These are phyloP conservation scores for Rhododendron henanense DNA, from an alignment of 148 eudicot genomes.

Conservation along the genomic window DNA sequence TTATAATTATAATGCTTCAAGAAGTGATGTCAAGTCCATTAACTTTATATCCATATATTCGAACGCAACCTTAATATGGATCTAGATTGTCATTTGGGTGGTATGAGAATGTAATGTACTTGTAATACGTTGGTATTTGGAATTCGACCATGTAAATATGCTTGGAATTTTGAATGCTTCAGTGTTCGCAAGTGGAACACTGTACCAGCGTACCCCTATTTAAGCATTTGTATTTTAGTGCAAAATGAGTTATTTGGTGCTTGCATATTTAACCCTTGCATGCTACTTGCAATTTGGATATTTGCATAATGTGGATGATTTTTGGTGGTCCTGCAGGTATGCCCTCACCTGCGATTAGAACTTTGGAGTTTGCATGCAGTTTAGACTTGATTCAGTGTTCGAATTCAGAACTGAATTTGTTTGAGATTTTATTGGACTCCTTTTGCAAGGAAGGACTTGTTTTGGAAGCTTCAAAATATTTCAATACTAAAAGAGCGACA, in stretches of 20 bases:
- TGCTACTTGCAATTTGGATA: background rate
- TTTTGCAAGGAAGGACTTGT: constrained; percentile 68
- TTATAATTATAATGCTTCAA: background rate
- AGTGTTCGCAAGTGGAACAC: background rate
- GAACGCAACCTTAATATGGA: background rate
- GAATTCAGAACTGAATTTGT: constrained; percentile 25
- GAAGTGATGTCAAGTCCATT: background rate
- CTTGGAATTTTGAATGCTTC: background rate
- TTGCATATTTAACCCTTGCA: background rate
- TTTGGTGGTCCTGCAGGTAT: constrained; percentile 39
- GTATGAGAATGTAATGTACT: background rate
- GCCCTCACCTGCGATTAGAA: constrained; percentile 37
- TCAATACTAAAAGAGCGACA: constrained; percentile 28
- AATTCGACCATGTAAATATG: background rate
- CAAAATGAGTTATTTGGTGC: background rate
- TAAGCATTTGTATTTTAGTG: background rate
- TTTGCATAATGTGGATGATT: background rate
- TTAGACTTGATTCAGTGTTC: constrained; percentile 26
- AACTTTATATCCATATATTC: background rate
- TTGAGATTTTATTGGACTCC: constrained; percentile 57
- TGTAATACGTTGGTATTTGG: background rate
- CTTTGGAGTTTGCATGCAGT: constrained; percentile 43
- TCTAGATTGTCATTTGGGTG: background rate
- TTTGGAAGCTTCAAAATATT: constrained; percentile 47
- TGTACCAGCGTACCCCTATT: background rate